Base-by-base conservation (phyloP, 257 asterid genomes). In the Thymus mandschuricus region DNA sequence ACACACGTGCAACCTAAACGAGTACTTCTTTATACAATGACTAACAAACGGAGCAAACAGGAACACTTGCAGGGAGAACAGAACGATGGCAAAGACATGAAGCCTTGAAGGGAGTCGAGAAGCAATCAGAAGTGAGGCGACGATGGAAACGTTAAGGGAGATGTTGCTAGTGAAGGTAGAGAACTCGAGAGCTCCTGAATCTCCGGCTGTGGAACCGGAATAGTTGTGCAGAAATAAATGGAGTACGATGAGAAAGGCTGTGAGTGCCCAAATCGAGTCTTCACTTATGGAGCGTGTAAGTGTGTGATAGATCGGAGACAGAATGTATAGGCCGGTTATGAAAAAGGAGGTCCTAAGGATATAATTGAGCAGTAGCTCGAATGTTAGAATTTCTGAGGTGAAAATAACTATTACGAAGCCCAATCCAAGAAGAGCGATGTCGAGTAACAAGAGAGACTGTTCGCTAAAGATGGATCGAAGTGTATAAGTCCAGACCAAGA, bases 71-170 rank as follows among this genome's bases (percentile, higher is more conserved):
- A 87, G 81, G 38, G 97, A 94, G 81, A 94, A 91, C 8, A 91
- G 84, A 76, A 88, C 89, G 3, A 94, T 76, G 15, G 91, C 92
- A 70, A 94, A 94, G 34, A 91, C 97, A 49, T 86, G 89, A 71
- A 89, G 85, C 84, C 96, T 85, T 3, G 96, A 94, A 8, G 97
- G 98, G 73, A 94, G 93, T 60, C 93, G 89, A 15, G 98, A 94
- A 60, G 98, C 96, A 57, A 94, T 91, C 54, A 94, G 69, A 78
- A 94, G 95, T 0, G 99, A 91, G 56, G 99, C 98, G 58, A 86
- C 93, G n/a, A 94, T 86, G 10, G 96, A 91, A 73, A 96, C 98
- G 82, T 91, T 81, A 11, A 76, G 86, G 28, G 89, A 84, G 11
- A 84, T 66, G 73, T 81, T 84, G 73, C 81, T 81, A 1, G 81